A percentile compares a stretch with the other conserved stretches of the same genome.
Conservation (phyloP, 1,284 basidiomycete species). For the Cryptococcus sp. region DNA sequence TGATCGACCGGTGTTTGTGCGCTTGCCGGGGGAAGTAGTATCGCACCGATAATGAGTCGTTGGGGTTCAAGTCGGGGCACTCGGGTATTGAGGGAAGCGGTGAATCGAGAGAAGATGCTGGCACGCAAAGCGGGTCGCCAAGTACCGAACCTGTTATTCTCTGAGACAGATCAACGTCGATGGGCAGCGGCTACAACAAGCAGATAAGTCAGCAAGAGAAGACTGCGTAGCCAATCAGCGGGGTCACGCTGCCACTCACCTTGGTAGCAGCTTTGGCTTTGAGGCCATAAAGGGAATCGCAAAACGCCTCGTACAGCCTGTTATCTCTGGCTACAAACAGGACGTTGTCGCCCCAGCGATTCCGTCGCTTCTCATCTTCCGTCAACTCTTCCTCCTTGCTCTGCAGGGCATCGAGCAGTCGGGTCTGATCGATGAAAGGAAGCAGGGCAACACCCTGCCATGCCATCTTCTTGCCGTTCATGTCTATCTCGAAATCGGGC, state of each 20-base stretch:
- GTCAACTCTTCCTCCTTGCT: constrained; percentile 70
- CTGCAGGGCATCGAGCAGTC: constrained; percentile 80
- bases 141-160: constrained; percentile 80
- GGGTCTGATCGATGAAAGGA: constrained; percentile 90
- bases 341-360: constrained; percentile 80
- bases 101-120: constrained; percentile 83
- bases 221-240: neutral
- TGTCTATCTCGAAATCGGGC: constrained; percentile 88
- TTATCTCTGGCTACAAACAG: constrained; percentile 86
- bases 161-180: constrained; percentile 71
- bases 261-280: constrained; percentile 66
- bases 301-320: constrained; percentile 80
- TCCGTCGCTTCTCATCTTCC: constrained; percentile 80
- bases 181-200: constrained; percentile 52
- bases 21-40: constrained; percentile 89
- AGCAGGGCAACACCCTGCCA: constrained; percentile 98
- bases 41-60: constrained; percentile 80
- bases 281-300: constrained; percentile 80
- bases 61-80: constrained; percentile 76
- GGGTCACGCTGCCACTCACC: constrained; percentile 59
- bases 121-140: constrained; percentile 84
- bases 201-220: constrained; percentile 4
- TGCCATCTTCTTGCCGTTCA: constrained; percentile 99
- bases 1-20: constrained; percentile 78
- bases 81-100: constrained; percentile 60